Base-by-base conservation (phyloP, 371 early-diverging fungal species). In the Batkoa obscura region DNA sequence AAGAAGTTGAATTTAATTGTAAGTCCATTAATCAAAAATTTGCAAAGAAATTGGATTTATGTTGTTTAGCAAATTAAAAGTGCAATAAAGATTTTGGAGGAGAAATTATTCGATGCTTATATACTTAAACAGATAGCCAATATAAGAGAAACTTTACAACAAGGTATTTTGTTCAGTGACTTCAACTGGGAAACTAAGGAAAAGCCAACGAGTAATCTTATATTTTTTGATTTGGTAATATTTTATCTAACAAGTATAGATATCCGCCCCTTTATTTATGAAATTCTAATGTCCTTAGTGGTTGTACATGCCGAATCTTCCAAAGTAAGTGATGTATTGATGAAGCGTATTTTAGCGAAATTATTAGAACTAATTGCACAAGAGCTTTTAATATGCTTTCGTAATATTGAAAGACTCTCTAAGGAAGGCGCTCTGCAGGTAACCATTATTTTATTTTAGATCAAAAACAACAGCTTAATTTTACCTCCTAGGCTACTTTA, bases 251-350 rank as follows among this genome's bases (percentile, higher is more conserved):
- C 23, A 23, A 23, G 56, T 15, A 52, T 60, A 80, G 94, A 88
- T 56, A 82, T 92, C 2, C 86, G 88, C 55, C 76, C 90, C 0
- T 88, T 87, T 69, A 81, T 86, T 13, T 82, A 83, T 48, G 86
- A 91, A 58, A 80, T 88, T 2, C 63, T 95, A 51, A 74, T 92
- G 64, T 73, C 73, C 30, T 64, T 95, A 39, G 96, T 95, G 15
- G 71, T 88, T 66, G 82, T 87, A 0, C 96, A 95, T 59, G 83
- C 94, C 0, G 81, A 89, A 69, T 81, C 91, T 52, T 84, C 76
- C 49, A 84, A 82, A 56, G 72, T 84, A 13, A 71, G 83, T 1
- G 78, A 83, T 50, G 78, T 75, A 3, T 67, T 93, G 33, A 77
- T 90, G 2, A 71, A 72, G 58, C 73, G 88, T 8, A 81, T 88